Conservation (phyloP, 495 filamentous ascomycete genomes). For the Lepraria neglecta region DNA sequence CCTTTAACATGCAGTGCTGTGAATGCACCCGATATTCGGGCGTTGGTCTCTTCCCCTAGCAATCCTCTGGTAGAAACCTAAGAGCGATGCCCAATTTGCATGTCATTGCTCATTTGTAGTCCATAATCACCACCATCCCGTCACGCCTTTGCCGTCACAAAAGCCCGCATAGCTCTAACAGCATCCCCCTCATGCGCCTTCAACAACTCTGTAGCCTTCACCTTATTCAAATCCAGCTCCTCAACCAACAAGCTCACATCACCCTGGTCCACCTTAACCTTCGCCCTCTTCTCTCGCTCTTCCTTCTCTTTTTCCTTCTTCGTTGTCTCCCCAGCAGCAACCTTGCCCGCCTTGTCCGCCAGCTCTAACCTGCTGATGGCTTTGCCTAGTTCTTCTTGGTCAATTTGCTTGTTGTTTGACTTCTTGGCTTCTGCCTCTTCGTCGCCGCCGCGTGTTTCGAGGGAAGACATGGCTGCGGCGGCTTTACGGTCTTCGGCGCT, state of each 20-base stretch:
- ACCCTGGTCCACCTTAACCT: slow-evolving; percentile 57
- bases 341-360: slow-evolving; percentile 30
- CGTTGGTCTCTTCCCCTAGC: too few species aligned
- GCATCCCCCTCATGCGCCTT: slow-evolving; percentile 73
- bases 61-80: too few species aligned
- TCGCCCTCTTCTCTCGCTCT: slow-evolving; percentile 43
- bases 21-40: too few species aligned
- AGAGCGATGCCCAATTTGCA: background rate
- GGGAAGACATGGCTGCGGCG: slow-evolving; percentile 72
- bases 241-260: slow-evolving; percentile 67
- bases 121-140: too few species aligned
- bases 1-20: too few species aligned
- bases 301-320: slow-evolving; percentile 40
- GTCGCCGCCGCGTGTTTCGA: slow-evolving; percentile 49
- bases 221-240: slow-evolving; percentile 69
- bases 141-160: slow-evolving; percentile 38
- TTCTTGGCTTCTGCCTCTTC: slow-evolving; percentile 53
- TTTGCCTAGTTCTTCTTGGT: slow-evolving; percentile 75
- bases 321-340: slow-evolving; percentile 31
- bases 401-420: slow-evolving; percentile 48
- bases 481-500: slow-evolving; percentile 87
- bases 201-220: slow-evolving; percentile 77
- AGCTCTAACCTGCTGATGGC: slow-evolving; percentile 69
- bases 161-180: slow-evolving; percentile 61
- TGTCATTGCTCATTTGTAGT: background rate